These are phyloP conservation scores for Dioscorea cayenensis DNA, from an alignment of 116 monocot genomes.

Conservation along the genomic window DNA sequence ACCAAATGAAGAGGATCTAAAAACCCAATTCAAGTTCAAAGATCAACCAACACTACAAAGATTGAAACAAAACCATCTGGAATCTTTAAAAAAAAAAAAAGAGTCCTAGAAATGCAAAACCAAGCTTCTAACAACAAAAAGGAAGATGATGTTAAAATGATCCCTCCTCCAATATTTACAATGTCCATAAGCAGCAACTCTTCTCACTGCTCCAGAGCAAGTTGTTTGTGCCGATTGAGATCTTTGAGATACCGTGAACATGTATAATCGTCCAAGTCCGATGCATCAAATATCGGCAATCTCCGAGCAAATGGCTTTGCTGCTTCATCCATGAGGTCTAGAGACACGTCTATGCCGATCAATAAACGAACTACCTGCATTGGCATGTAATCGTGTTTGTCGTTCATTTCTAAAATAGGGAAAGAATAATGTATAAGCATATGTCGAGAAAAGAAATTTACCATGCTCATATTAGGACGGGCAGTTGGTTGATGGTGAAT, in stretches of 20 bases:
- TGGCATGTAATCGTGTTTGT: background rate
- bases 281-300: constrained; percentile 27
- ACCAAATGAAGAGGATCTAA: too few relatives aligned
- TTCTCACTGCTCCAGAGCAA: constrained; percentile 68
- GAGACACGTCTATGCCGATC: constrained; percentile 22
- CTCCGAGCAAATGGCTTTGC: constrained; percentile 13
- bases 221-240: constrained; percentile 81
- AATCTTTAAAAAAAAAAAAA: too few relatives aligned
- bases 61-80: too few relatives aligned
- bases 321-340: constrained; percentile 21
- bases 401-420: too few relatives aligned
- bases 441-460: background rate
- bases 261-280: constrained; percentile 68
- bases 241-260: constrained; percentile 76
- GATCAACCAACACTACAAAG: too few relatives aligned
- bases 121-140: too few relatives aligned
- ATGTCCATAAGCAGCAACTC: background rate
- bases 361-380: constrained; percentile 36
- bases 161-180: background rate
- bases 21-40: too few relatives aligned
- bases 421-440: too few relatives aligned
- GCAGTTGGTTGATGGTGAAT: constrained; percentile 52
- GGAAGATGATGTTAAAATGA: too few relatives aligned
- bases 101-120: too few relatives aligned
- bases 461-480: constrained; percentile 51